These are phyloP conservation scores for Gymnopilus junonius DNA, from an alignment of 768 basidiomycete species.

Conservation along the genomic window DNA sequence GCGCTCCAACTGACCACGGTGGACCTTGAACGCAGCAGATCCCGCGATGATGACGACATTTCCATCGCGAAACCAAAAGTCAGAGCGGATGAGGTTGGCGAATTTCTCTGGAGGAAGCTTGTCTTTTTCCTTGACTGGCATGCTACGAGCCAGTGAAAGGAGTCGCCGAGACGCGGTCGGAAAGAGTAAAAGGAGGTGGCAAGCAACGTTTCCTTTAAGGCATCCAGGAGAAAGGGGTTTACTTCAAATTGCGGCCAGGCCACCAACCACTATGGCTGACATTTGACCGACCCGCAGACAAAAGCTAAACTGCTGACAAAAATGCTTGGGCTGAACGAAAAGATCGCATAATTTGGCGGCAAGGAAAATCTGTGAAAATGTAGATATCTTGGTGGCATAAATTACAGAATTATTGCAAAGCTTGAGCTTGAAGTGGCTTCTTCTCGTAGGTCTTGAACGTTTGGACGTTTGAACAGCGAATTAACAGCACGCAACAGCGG, in stretches of 20 bases:
- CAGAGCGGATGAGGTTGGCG: slow-evolving; percentile 46
- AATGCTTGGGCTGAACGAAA: neutral
- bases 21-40: slow-evolving; percentile 69
- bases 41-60: slow-evolving; percentile 68
- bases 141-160: neutral
- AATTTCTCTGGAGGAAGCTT: slow-evolving; percentile 19
- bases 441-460: too few species aligned
- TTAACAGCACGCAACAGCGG: too few species aligned
- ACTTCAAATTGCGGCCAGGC: neutral
- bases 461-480: too few species aligned
- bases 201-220: neutral
- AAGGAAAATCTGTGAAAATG: too few species aligned
- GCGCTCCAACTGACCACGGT: slow-evolving; percentile 71
- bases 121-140: slow-evolving; percentile 16
- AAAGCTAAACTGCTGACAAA: too few species aligned
- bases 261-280: neutral
- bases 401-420: too few species aligned
- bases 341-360: too few species aligned
- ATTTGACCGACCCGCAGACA: neutral
- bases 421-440: too few species aligned
- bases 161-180: neutral
- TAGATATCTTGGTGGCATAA: too few species aligned
- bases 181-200: neutral
- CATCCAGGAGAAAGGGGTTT: neutral
- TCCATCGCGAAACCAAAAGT: slow-evolving; percentile 78